These are phyloP conservation scores for Ambrosiella beaveri DNA, from an alignment of 2,329 filamentous ascomycete genomes.

Conservation along the genomic window DNA sequence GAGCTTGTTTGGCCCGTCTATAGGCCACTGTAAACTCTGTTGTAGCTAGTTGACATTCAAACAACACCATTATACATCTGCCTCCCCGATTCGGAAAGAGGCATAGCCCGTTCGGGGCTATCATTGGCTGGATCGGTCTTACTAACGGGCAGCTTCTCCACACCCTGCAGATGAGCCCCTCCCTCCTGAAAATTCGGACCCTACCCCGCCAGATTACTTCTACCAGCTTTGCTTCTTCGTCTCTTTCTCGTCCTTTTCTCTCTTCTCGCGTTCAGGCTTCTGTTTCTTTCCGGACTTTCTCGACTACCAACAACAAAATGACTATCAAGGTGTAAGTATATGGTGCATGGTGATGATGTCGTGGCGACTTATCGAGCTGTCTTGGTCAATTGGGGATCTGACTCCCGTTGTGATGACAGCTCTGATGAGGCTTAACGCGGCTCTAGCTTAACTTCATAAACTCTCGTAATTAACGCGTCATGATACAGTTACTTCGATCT, in stretches of 20 bases:
- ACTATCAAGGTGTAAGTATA: conserved; percentile 45
- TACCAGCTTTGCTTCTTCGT: conserved; percentile 20
- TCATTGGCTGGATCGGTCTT: conserved; percentile 16
- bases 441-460: too few species aligned
- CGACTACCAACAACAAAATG: conserved; percentile 52
- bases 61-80: not conserved
- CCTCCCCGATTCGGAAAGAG: conserved; percentile 6
- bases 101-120: conserved; percentile 14
- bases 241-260: conserved; percentile 24
- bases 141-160: conserved; percentile 26
- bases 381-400: not conserved
- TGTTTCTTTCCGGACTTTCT: conserved; percentile 30
- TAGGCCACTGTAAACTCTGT: not conserved
- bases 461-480: conserved; percentile 1
- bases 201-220: conserved; percentile 27
- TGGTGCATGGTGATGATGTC: not conserved
- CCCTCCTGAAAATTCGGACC: conserved; percentile 22
- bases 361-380: not conserved
- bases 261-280: conserved; percentile 20
- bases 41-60: not conserved
- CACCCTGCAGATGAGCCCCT: conserved; percentile 28
- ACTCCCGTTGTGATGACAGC: not conserved
- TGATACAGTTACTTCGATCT: conserved; percentile 49
- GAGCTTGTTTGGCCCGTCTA: too few species aligned
- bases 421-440: not conserved